A percentile compares a stretch with the other conserved stretches of the same genome.
Evolutionary conservation across 495 filamentous ascomycete species (phyloP).

Genomic region (Penicillium mononematosum): DNA sequence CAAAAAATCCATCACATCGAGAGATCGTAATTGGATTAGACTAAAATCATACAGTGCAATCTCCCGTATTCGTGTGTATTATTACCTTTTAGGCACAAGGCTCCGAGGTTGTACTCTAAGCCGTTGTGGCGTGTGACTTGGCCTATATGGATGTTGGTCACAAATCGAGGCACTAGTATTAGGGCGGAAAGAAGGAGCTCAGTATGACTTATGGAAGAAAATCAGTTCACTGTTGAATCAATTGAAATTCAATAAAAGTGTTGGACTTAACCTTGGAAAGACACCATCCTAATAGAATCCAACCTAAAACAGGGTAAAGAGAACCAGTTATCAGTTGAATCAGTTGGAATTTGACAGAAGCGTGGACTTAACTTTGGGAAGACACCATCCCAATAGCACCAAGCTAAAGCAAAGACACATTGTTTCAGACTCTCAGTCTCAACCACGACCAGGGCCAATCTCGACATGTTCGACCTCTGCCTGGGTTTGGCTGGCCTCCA

Average conservation of each 20-base stretch:
- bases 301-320: background rate
- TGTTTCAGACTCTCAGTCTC: background rate
- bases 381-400: background rate
- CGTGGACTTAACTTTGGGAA: background rate
- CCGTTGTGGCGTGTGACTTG: background rate
- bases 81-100: no score
- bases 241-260: background rate
- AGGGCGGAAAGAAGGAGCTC: background rate
- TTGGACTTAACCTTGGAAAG: background rate
- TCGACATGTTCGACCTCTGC: background rate
- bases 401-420: background rate
- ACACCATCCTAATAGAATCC: background rate
- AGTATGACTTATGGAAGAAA: background rate
- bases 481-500: slow-evolving; percentile 16
- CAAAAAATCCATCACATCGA: background rate
- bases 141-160: background rate
- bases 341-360: background rate
- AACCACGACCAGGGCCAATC: background rate
- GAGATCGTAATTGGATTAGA: background rate
- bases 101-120: background rate
- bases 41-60: background rate
- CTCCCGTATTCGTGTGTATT: no score
- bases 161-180: background rate
- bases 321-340: background rate
- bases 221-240: background rate